Evolutionary conservation across 495 filamentous ascomycete genomes (phyloP), one percentile per base, ranked within the genome.

Genomic region (Neurospora sp.): DNA sequence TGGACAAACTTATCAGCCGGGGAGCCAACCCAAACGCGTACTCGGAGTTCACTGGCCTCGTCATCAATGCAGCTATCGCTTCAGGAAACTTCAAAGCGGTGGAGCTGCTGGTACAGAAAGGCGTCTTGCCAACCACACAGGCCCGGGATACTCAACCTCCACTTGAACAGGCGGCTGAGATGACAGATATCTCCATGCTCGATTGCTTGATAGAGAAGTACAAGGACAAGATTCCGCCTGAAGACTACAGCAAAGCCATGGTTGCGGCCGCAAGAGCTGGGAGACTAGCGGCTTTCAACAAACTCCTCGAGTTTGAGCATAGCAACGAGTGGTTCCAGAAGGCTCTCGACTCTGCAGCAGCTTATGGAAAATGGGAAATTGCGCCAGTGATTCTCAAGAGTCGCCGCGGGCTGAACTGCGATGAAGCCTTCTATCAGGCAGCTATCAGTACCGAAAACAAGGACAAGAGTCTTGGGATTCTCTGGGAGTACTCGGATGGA

Each of bases 21-120:
- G 77, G 76, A 40, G 80, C 80, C 1, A 72, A 82, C 59, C 69
- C 79, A 38, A 79, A 82, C 61, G 81, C 81, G 3, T 73, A 72
- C 39, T 65, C 71, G 3, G 65, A 76, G 8, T 78, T 81, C 2
- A 74, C 78, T 53, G 79, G 80, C 4, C 79, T 77, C 1, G 79
- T 81, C 2, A 74, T 81, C n/a, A 81, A 78, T 39, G 80, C 79
- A 2, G 80, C 80, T 12, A 81, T 81, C 48, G 73, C 72, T 12
- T 80, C 80, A 1, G 80, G 80, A 0, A 81, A 80, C 70, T 70
- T 74, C 70, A 74, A 69, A 5, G 78, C 79, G 16, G 80, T 81
- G 12, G 74, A 81, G 61, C 61, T 81, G 39, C 78, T 81, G 4
- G 77, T 81, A 41, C 77, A 81, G 68, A 73, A 72, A 14, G 75